Base-by-base conservation (phyloP, 192 early-diverging fungal species). In the Pilaira anomala region DNA sequence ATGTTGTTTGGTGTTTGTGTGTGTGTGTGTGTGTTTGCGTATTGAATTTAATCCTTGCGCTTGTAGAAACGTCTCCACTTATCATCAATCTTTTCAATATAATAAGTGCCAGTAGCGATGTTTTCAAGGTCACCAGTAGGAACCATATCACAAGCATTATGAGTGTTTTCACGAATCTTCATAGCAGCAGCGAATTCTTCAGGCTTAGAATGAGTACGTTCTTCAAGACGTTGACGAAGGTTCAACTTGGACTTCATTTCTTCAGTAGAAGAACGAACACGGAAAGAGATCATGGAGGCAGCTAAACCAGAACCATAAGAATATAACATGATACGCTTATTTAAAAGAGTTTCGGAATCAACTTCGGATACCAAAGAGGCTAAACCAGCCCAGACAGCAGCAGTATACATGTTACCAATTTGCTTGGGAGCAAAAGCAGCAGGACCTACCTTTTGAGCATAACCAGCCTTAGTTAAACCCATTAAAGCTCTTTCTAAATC, bases 271-370 rank as follows among this genome's bases (percentile, higher is more conserved):
- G 74, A 78, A 46, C 78, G 79, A 28, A 98, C 87, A 68, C 87
- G 88, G 75, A 97, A 78, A 26, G 95, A 96, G 76, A 95, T 94
- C 83, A 97, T 89, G 57, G 95, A 91, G 36, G 95, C 87, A 52
- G 97, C 89, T 36, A 95, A 90, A 40, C 97, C 97, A 5, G 93
- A 96, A 54, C 97, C 97, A 72, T 98, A 99, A 7, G 97, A 97
- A 75, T 93, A 99, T 59, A 96, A 30, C 25, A 83, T 81, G 25
- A 99, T 73, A 51, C 94, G 91, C 77, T 97, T 98, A 80, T 88
- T 81, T 42, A 77, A 72, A 48, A 96, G 80, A 56, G 89, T 66
- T 41, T 84, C 87, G 26, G 81, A 78, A 25, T 90, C 69, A 5
- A 87, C 80, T 51, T 85, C 80, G n/a, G 90, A 84, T 39, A 99